These are phyloP conservation scores for Gloeostereum incarnatum DNA, from an alignment of 768 basidiomycete species.

Conservation along the genomic window DNA sequence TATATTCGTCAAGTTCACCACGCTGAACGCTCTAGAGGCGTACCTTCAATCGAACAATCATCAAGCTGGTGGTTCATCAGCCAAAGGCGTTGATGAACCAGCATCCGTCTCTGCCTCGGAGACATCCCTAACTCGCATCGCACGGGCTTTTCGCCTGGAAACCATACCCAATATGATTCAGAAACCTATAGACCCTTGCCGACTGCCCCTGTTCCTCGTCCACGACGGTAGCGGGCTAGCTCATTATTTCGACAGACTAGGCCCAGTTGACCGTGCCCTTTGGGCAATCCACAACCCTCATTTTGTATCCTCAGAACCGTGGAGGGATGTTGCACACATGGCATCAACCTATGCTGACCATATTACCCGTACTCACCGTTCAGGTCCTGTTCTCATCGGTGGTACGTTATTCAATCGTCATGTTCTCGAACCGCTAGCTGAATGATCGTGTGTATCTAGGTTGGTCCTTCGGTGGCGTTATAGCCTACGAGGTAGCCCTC, in stretches of 20 bases:
- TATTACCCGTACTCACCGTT: conserved; percentile 21
- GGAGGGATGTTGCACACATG: conserved; percentile 44
- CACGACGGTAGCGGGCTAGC: conserved; percentile 68
- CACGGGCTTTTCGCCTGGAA: not conserved
- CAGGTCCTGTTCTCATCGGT: conserved; percentile 45
- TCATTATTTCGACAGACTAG: conserved; percentile 37
- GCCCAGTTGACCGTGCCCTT: conserved; percentile 37
- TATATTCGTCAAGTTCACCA: conserved; percentile 31
- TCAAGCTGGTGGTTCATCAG: not conserved
- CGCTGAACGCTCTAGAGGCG: conserved; percentile 25
- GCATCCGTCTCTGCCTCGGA: not conserved
- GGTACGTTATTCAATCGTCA: conserved; percentile 28
- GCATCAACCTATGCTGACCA: conserved; percentile 37
- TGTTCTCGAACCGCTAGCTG: not conserved
- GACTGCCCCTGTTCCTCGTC: conserved; percentile 47
- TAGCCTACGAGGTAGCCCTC: conserved; percentile 55
- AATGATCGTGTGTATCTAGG: conserved; percentile 32
- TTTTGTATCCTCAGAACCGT: conserved; percentile 32
- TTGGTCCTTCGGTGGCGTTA: conserved; percentile 75
- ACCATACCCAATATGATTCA: not conserved
- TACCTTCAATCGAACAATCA: conserved; percentile 12
- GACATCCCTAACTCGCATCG: not conserved
- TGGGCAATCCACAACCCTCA: conserved; percentile 56
- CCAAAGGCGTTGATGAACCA: not conserved
- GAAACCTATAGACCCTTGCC: not conserved